A percentile compares a stretch with the other conserved stretches of the same genome.
These are phyloP conservation scores for Curvularia sp. DNA, from an alignment of 2,329 filamentous ascomycete genomes.

Conservation along the genomic window DNA sequence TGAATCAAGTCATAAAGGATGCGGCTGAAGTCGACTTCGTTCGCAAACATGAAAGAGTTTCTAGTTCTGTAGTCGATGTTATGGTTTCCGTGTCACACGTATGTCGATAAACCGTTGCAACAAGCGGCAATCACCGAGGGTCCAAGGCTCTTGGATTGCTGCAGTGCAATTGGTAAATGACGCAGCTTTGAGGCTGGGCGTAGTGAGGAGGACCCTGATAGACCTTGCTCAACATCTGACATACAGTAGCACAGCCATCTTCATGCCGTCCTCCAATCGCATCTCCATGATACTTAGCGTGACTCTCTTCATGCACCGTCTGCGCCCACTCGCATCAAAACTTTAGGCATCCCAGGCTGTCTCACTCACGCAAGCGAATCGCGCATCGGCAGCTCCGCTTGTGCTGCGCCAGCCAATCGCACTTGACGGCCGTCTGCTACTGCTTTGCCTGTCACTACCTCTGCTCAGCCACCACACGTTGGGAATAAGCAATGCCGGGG, in stretches of 20 bases:
- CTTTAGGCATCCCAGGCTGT: not conserved
- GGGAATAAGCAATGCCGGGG: slow-evolving; percentile 1
- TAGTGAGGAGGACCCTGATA: not conserved
- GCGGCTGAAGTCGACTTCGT: not conserved
- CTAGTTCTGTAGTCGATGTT: not conserved
- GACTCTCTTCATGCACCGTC: not conserved
- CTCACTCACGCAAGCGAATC: not conserved
- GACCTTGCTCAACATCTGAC: not conserved
- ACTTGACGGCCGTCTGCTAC: not conserved
- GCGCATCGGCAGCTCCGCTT: not conserved
- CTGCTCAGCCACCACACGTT: slow-evolving; percentile 1
- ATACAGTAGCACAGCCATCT: slow-evolving; percentile 1
- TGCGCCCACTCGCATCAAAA: not conserved
- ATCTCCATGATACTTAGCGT: not conserved
- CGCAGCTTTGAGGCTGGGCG: not conserved
- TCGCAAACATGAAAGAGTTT: not conserved
- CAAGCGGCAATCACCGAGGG: not conserved
- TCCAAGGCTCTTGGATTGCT: not conserved
- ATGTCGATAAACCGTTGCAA: not conserved
- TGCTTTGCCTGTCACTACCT: not conserved
- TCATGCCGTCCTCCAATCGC: slow-evolving; percentile 8
- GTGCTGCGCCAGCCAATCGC: not conserved
- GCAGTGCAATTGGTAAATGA: not conserved
- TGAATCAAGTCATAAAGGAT: slow-evolving; percentile 10
- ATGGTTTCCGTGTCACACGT: not conserved